These are phyloP conservation scores for Suhomyces maxii DNA, from an alignment of 1,139 yeast genomes.

Conservation along the genomic window DNA sequence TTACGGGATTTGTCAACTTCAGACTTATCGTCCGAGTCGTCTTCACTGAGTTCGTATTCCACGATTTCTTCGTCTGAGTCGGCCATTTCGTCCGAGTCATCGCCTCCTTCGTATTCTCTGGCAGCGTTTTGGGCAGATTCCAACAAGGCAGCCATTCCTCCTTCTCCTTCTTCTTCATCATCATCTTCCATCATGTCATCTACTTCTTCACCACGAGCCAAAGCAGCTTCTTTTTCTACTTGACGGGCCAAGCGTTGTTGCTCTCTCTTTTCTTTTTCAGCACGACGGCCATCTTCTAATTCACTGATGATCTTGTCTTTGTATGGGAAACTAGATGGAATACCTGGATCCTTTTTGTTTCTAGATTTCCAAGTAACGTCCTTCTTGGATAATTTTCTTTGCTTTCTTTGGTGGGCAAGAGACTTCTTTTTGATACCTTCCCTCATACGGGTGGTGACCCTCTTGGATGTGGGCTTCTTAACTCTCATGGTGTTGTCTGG, in stretches of 20 bases:
- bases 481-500: conserved; percentile 37
- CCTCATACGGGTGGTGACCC: conserved; percentile 87
- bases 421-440: conserved; percentile 97
- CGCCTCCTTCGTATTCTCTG: conserved; percentile 62
- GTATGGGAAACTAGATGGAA: conserved; percentile 93
- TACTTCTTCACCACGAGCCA: conserved; percentile 42
- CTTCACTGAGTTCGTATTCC: conserved; percentile 42
- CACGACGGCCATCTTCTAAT: conserved; percentile 70
- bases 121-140: conserved; percentile 91
- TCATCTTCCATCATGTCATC: conserved; percentile 43
- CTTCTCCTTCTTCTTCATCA: conserved; percentile 47
- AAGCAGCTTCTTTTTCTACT: conserved; percentile 48
- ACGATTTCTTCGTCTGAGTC: conserved; percentile 45
- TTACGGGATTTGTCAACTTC: conserved; percentile 78
- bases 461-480: conserved; percentile 75
- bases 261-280: conserved; percentile 62
- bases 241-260: conserved; percentile 46
- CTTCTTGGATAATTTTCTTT: conserved; percentile 76
- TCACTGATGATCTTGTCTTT: conserved; percentile 80
- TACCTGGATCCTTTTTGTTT: conserved; percentile 83
- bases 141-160: conserved; percentile 79
- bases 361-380: conserved; percentile 93
- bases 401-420: conserved; percentile 86
- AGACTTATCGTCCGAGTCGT: conserved; percentile 42
- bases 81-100: conserved; percentile 43